phyloP scores from a whole-genome alignment of 2,329 filamentous ascomycete genomes.

The Colletotrichum falcatum region DNA sequence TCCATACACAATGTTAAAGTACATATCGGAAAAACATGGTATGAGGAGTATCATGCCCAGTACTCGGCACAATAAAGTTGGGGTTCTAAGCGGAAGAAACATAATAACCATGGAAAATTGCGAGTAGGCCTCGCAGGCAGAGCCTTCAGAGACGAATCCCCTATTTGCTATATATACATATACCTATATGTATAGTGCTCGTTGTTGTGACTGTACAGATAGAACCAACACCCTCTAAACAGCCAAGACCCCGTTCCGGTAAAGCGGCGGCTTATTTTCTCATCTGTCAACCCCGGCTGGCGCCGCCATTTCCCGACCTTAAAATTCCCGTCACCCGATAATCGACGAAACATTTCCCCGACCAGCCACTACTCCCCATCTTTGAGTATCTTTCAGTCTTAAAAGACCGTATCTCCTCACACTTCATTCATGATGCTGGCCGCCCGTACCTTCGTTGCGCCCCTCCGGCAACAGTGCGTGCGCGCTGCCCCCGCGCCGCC shows the following conservation, averaged over 20 bases:
- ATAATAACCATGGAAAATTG: no score
- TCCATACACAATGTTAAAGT: no score
- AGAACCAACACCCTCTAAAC: not conserved
- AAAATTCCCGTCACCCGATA: conserved; percentile 36
- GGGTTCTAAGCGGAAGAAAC: no score
- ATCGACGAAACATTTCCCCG: conserved; percentile 16
- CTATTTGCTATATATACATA: no score
- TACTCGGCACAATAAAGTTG: no score
- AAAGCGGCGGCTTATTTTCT: conserved; percentile 32
- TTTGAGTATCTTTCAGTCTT: conserved; percentile 43
- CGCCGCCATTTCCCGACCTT: conserved; percentile 19
- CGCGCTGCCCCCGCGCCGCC: conserved; percentile 72
- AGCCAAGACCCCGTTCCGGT: conserved; percentile 25
- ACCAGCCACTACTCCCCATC: conserved; percentile 39
- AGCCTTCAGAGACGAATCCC: no score
- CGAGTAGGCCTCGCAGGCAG: no score
- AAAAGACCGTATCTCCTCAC: conserved; percentile 37
- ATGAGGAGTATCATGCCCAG: no score
- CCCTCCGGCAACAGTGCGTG: conserved; percentile 82
- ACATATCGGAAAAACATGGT: no score
- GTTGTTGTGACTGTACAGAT: no score
- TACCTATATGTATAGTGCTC: no score
- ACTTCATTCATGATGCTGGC: conserved; percentile 78
- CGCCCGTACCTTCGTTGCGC: conserved; percentile 80
- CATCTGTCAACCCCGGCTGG: conserved; percentile 17